Base-by-base conservation (phyloP, 1,139 yeast species). In the Candida glucosophila region DNA sequence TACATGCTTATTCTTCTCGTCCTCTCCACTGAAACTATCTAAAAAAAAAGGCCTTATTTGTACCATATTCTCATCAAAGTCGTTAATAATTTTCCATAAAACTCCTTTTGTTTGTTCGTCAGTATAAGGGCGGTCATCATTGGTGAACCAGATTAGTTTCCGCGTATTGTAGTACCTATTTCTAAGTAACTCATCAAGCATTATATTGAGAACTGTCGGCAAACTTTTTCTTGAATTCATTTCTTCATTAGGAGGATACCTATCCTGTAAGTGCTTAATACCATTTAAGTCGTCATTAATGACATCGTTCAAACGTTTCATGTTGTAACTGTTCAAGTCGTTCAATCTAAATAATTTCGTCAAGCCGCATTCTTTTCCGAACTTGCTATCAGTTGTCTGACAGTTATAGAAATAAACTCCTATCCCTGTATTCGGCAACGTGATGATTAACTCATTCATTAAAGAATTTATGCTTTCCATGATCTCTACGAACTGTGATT, bases 21-120 rank as follows among this genome's bases (percentile, higher is more conserved):
- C 16, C 3, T 30, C 23, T 5, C 36, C 29, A 5, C 27, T 31
- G 9, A 21, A 29, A 12, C 32, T 40, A 4, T 65, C 58, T 20
- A 85, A 47, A 40, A 88, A 76, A 28, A 82, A 65, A 0, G 96
- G 93, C 13, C 61, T 56, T 11, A 86, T 64, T 10, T 54, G 55
- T 16, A 80, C 73, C 19, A 52, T 55, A 12, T 58, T 55, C 28
- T 67, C 68, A 27, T 67, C 67, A 27, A 71, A 60, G 47, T 83
- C 93, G 25, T 67, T 64, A 15, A 81, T 64, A 4, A 77, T 59
- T 12, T 71, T 70, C 42, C 77, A 68, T 11, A 85, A 49, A 5
- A 70, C 43, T 24, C 52, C 53, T 28, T 54, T 53, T 4, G 55
- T 37, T 1, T 45, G 32, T 6, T 40, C 40, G 35, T 43, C 37